Evolutionary conservation across 768 basidiomycete genomes (phyloP), one percentile per base, ranked within the genome.

Genomic region (Hygrophoropsis aurantiaca): DNA sequence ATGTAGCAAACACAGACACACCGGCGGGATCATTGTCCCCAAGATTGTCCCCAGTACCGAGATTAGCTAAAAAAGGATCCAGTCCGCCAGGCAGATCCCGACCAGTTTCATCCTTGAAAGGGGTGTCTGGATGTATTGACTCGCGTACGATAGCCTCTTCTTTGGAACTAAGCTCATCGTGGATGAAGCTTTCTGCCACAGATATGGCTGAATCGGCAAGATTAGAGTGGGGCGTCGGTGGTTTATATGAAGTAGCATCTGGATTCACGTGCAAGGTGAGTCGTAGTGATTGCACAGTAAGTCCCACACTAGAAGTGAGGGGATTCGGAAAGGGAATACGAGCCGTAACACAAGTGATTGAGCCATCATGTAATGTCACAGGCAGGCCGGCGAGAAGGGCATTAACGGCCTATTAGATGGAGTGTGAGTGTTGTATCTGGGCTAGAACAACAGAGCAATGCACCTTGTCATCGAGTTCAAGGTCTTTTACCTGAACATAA

Each of bases 271-370:
- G 73, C 58, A 87, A 79, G n/a, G 76, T 78, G 50, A 92, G 78
- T 59, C 83, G 78, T 19, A 89, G 71, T 15, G 85, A 81, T 50
- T 81, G 75, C 40, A 90, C 55, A 39, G 85, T 84, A 51, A 90
- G 72, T 27, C 85, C 83, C 50, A 93, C 72, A 18, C 78, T 80
- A 2, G 87, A 84, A 2, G 84, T 82, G 42, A 92, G 72, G 27
- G 89, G 87, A 61, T 93, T 92, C 11, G 90, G 87, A 79, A 87
- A 89, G 40, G 91, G 90, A 42, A 97, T 80, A 41, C 82, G 81
- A 32, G 82, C 89, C 13, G 85, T 84, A 41, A 94, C 78, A 42
- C 81, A 80, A 24, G 82, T 80, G 51, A 95, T 75, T 37, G 79
- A 77, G 16, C 94, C 94, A 37, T 84, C 77, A 46, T 81, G 74